A percentile compares a stretch with the other conserved stretches of the same genome.
These are phyloP conservation scores for Lactarius quietus DNA, from an alignment of 768 basidiomycete species.

Conservation along the genomic window DNA sequence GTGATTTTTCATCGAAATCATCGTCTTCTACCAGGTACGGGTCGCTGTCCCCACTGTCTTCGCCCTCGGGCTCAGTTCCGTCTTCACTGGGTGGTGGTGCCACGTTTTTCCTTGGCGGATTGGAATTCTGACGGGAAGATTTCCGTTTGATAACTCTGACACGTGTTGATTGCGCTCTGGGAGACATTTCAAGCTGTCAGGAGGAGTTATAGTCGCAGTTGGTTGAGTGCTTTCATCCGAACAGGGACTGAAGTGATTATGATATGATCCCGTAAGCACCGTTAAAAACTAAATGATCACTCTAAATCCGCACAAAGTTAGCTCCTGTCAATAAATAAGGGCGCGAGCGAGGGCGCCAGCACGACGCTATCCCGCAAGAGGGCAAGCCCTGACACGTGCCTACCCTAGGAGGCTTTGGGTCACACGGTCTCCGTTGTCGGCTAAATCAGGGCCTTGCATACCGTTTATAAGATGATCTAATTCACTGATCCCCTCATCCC, in stretches of 20 bases:
- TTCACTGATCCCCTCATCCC: neutral
- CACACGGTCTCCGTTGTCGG: neutral
- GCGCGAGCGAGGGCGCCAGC: neutral
- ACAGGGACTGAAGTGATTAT: neutral
- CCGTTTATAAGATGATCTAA: constrained; percentile 12
- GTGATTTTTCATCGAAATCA: constrained; percentile 30
- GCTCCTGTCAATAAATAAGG: neutral
- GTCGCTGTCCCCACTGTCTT: constrained; percentile 12
- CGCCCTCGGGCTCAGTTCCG: constrained; percentile 11
- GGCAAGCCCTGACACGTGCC: neutral
- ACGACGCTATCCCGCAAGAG: neutral
- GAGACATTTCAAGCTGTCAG: constrained; percentile 6
- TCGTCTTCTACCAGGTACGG: constrained; percentile 28
- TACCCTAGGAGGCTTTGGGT: neutral
- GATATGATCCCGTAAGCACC: neutral
- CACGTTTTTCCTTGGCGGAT: constrained; percentile 1
- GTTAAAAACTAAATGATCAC: neutral
- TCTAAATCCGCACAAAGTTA: neutral
- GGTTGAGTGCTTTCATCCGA: neutral
- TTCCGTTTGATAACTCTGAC: neutral
- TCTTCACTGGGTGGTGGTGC: neutral
- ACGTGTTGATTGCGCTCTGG: constrained; percentile 20
- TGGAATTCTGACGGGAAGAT: neutral
- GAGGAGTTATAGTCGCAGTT: neutral
- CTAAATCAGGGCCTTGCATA: neutral